These are phyloP conservation scores for Claviceps fusiformis DNA, from an alignment of 2,329 filamentous ascomycete species.

Conservation along the genomic window DNA sequence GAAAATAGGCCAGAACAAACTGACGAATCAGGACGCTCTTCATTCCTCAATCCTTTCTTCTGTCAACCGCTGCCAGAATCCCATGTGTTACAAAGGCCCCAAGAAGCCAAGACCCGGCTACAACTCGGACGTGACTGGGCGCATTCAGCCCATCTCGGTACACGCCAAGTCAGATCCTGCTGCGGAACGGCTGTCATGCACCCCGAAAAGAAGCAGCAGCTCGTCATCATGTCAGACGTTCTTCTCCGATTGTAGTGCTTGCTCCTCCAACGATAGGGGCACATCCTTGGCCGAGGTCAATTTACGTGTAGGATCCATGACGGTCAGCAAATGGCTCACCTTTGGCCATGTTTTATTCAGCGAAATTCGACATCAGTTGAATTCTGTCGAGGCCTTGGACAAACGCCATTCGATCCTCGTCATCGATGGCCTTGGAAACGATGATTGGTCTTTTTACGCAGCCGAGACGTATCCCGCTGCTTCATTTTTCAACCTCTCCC, in stretches of 20 bases:
- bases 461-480: constrained; percentile 65
- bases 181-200: constrained; percentile 9
- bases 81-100: constrained; percentile 19
- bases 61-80: constrained; percentile 18
- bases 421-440: constrained; percentile 72
- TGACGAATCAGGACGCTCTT: constrained; percentile 23
- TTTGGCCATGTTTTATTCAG: constrained; percentile 77
- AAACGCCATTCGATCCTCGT: constrained; percentile 55
- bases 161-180: constrained; percentile 27
- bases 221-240: constrained; percentile 20
- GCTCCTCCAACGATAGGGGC: constrained; percentile 36
- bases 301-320: constrained; percentile 66
- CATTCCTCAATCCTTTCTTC: constrained; percentile 34
- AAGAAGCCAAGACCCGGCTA: constrained; percentile 34
- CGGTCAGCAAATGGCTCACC: constrained; percentile 76
- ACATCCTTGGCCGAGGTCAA: constrained; percentile 59
- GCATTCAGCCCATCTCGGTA: constrained; percentile 33
- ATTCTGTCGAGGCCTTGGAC: constrained; percentile 22
- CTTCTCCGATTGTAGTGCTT: constrained; percentile 31
- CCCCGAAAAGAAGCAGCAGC: constrained; percentile 17
- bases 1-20: constrained; percentile 30
- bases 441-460: constrained; percentile 72
- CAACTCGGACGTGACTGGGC: constrained; percentile 40
- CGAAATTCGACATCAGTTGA: constrained; percentile 59
- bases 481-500: constrained; percentile 64